Evolutionary conservation across 2,329 filamentous ascomycete genomes (phyloP), one percentile per base, ranked within the genome.

Genomic region (Boeremia exigua): DNA sequence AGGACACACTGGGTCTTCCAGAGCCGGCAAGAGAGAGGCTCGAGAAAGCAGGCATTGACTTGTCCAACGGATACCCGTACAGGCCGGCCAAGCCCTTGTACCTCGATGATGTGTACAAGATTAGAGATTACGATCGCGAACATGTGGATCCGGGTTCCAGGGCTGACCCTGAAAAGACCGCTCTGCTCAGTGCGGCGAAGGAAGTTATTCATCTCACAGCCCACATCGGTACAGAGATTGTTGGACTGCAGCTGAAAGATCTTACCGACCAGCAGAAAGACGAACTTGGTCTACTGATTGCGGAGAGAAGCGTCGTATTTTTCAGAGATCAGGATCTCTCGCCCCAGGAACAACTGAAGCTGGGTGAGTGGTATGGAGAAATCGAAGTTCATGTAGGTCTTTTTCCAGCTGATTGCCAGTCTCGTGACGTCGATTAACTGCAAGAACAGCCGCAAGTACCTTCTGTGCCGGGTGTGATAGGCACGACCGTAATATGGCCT

Each of bases 21-120:
- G 79, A 79, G 9, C 64, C 82, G 1, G 77, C 88, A 1, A 79
- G 81, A 1, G 77, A 80, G 44, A 81, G 88, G 4, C 79, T 91
- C 0, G 83, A 86, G 62, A 90, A 88, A 58, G 87, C 86, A 0
- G 88, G 86, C 1, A 82, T 91, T 48, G 87, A 92, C 67, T 78
- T 91, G 2, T 88, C 86, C 0, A 76, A 84, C 1, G 89, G 88
- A 0, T 91, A 91, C 61, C 89, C 89, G 0, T 90, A 91, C 64
- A 84, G 88, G 0, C 88, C 88, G 1, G 82, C 85, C 0, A 81
- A 81, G 43, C 88, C 89, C 0, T 76, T 91, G 1, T 91, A 86
- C 62, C 77, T 91, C 0, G 85, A 92, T 53, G 88, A 91, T 61
- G 86, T 88, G 3, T 85, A 85, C 73, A 84, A 84, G 43, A 88